Evolutionary conservation across 768 basidiomycete species (phyloP).

Genomic region (Tricholoma bakamatsutake): DNA sequence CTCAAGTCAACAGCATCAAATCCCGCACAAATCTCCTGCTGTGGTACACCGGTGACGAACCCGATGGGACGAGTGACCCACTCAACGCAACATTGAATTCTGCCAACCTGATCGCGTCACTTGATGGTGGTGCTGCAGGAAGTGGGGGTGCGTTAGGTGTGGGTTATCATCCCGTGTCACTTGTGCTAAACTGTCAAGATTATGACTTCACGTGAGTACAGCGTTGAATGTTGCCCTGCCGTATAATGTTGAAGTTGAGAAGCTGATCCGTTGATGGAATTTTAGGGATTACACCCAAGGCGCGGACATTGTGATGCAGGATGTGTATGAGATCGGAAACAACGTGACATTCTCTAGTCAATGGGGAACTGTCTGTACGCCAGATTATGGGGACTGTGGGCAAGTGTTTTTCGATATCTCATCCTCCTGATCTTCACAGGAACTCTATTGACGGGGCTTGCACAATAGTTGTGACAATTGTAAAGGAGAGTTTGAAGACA

Average conservation of each 20-base stretch:
- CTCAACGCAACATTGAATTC: conserved; percentile 50
- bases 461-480: conserved; percentile 49
- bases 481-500: conserved; percentile 63
- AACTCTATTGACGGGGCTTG: not conserved
- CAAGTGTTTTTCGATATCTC: conserved; percentile 27
- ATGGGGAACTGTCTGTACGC: conserved; percentile 60
- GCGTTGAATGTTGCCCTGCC: not conserved
- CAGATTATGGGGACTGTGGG: conserved; percentile 68
- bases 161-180: conserved; percentile 61
- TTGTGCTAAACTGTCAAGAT: conserved; percentile 62
- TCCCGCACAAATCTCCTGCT: conserved; percentile 63
- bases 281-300: conserved; percentile 45
- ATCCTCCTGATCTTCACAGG: not conserved
- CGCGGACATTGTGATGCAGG: conserved; percentile 67
- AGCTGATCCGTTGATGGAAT: not conserved
- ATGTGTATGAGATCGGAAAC: conserved; percentile 53
- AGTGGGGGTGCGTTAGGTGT: conserved; percentile 36
- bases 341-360: conserved; percentile 58
- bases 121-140: conserved; percentile 38
- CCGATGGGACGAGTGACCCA: conserved; percentile 65
- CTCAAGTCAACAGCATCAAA: conserved; percentile 67
- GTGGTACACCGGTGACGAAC: conserved; percentile 70
- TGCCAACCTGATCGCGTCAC: conserved; percentile 49
- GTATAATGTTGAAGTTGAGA: not conserved
- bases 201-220: conserved; percentile 47